Evolutionary conservation across 257 asterid genomes (phyloP).

Genomic region (Voacanga thouarsii): DNA sequence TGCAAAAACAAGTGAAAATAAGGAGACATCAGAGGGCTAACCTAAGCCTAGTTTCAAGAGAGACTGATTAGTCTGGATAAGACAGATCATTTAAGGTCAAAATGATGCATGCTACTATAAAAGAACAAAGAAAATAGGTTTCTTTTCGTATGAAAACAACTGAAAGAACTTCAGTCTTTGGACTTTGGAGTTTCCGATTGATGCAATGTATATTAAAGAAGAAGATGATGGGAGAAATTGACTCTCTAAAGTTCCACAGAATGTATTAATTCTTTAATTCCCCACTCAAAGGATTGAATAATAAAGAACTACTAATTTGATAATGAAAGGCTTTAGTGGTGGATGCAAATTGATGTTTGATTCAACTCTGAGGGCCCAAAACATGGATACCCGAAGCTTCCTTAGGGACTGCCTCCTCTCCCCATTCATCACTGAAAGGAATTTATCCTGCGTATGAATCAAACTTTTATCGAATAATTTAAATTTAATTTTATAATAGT

Average conservation of each 20-base stretch:
- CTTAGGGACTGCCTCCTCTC: not conserved
- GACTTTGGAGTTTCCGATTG: not conserved
- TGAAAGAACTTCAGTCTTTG: not conserved
- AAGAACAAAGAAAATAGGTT: not conserved
- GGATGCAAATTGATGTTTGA: constrained; percentile 1
- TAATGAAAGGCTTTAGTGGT: not conserved
- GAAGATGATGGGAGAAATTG: not conserved
- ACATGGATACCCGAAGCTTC: constrained; percentile 4
- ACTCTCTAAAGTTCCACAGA: not conserved
- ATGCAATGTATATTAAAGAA: not conserved
- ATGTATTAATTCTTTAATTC: not conserved
- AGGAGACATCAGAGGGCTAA: not conserved
- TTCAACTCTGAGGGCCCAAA: not conserved
- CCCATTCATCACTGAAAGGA: no score
- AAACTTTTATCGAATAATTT: no score
- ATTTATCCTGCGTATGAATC: no score
- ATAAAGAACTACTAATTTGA: not conserved
- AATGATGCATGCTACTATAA: not conserved
- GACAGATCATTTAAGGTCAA: not conserved
- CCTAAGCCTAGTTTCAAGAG: not conserved
- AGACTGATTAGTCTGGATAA: not conserved
- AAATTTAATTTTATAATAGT: no score
- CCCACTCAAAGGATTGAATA: not conserved
- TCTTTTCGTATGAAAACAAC: not conserved
- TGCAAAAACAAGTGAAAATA: no score